phyloP scores from a whole-genome alignment of 208 protist species.

The Acanthamoeba castellanii region DNA sequence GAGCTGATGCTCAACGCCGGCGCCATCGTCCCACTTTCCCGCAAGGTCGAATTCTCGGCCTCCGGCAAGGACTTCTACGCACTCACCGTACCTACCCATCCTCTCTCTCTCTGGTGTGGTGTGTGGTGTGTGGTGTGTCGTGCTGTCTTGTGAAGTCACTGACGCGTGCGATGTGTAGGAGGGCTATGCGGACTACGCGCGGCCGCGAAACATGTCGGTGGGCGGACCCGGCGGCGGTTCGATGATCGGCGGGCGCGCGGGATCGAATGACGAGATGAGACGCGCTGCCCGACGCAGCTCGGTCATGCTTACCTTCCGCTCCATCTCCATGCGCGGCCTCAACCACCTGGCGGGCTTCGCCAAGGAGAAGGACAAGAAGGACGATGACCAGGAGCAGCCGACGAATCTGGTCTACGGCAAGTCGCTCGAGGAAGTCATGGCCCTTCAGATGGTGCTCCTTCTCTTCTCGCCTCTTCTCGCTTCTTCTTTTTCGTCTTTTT shows the following conservation, averaged over 20 bases:
- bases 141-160: background rate
- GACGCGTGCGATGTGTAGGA: background rate
- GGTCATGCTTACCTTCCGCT: conserved; percentile 39
- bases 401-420: background rate
- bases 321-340: conserved; percentile 11
- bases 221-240: background rate
- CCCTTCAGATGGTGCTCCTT: background rate
- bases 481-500: background rate
- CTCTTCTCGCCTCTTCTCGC: background rate
- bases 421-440: conserved; percentile 2
- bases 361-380: conserved; percentile 38
- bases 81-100: background rate
- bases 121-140: background rate
- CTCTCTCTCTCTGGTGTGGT: background rate
- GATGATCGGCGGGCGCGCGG: background rate
- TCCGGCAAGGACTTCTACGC: conserved; percentile 34
- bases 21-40: conserved; percentile 11
- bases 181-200: background rate
- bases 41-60: conserved; percentile 14
- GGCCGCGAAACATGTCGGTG: background rate
- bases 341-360: background rate
- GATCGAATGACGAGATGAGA: background rate
- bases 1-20: conserved; percentile 27
- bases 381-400: background rate
- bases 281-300: background rate